A percentile compares a stretch with the other conserved stretches of the same genome.
Evolutionary conservation across 768 basidiomycete genomes (phyloP).

Genomic region (Leccinum aurantiacum): DNA sequence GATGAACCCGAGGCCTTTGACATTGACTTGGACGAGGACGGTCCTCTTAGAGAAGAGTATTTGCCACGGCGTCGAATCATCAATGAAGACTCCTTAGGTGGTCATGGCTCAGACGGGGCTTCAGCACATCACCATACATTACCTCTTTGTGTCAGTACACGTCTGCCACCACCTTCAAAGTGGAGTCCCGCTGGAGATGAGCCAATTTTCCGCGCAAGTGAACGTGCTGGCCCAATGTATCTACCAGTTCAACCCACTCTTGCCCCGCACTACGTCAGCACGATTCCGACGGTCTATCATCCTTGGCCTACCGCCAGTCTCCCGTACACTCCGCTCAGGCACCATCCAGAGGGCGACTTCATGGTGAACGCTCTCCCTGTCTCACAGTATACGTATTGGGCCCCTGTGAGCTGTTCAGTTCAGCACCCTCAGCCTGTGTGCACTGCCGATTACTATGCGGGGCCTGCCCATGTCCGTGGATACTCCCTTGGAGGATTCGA

Average conservation of each 20-base stretch:
- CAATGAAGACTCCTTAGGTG: slow-evolving; percentile 14
- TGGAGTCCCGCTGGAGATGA: slow-evolving; percentile 85
- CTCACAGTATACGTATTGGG: slow-evolving; percentile 27
- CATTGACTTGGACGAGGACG: slow-evolving; percentile 82
- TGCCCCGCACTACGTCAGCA: slow-evolving; percentile 35
- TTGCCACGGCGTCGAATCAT: slow-evolving; percentile 61
- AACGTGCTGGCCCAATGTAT: slow-evolving; percentile 56
- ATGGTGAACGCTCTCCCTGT: slow-evolving; percentile 9
- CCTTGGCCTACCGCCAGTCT: slow-evolving; percentile 23
- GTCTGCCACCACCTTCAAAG: slow-evolving; percentile 70
- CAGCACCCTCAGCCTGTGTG: slow-evolving; percentile 60
- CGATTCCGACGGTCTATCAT: slow-evolving; percentile 33
- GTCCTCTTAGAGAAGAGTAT: slow-evolving; percentile 79
- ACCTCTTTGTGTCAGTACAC: slow-evolving; percentile 26
- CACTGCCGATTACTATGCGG: slow-evolving; percentile 47
- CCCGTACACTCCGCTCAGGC: slow-evolving; percentile 25
- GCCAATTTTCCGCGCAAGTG: slow-evolving; percentile 58
- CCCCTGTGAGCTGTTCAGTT: slow-evolving; percentile 34
- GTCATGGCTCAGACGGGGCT: background rate
- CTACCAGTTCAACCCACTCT: slow-evolving; percentile 60
- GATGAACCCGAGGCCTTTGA: slow-evolving; percentile 54
- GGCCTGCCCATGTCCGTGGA: slow-evolving; percentile 54
- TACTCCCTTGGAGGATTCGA: slow-evolving; percentile 62
- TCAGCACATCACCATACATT: slow-evolving; percentile 11
- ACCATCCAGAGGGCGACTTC: slow-evolving; percentile 17